phyloP scores from a whole-genome alignment of 768 basidiomycete species.

The Panus rudis region DNA sequence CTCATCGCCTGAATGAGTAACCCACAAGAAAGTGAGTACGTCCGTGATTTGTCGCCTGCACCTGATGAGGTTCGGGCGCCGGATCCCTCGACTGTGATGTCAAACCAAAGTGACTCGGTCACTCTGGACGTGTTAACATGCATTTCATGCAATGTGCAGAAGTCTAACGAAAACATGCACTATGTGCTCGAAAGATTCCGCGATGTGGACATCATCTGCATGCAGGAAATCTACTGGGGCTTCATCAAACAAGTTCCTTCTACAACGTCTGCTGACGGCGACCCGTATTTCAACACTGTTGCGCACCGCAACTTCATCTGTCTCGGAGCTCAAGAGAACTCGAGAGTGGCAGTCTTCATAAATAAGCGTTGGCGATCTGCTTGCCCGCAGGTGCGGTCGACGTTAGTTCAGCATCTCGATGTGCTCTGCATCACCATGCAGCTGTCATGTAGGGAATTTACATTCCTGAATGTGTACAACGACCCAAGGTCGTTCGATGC shows the following conservation, averaged over 20 bases:
- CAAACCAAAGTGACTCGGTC: not conserved
- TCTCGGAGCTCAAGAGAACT: not conserved
- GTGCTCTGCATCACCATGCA: not conserved
- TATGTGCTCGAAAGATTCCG: not conserved
- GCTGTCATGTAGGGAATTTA: not conserved
- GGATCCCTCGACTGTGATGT: too few species aligned
- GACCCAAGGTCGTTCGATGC: not conserved
- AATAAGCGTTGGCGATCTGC: not conserved
- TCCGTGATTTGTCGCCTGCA: too few species aligned
- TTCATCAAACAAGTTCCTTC: not conserved
- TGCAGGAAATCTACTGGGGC: not conserved
- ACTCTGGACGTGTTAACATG: too few species aligned
- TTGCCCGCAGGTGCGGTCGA: not conserved
- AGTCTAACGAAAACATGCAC: not conserved
- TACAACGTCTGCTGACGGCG: not conserved
- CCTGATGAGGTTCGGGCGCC: too few species aligned
- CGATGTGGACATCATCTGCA: not conserved
- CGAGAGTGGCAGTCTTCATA: constrained; percentile 1
- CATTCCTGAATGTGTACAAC: constrained; percentile 6
- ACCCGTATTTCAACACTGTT: not conserved
- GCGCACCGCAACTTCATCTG: not conserved
- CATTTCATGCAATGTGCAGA: not conserved
- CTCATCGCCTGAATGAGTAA: too few species aligned
- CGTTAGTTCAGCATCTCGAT: not conserved
- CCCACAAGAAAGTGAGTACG: too few species aligned